Evolutionary conservation across 75 land plant genomes (phyloP).

Genomic region (Azolla pinnata): DNA sequence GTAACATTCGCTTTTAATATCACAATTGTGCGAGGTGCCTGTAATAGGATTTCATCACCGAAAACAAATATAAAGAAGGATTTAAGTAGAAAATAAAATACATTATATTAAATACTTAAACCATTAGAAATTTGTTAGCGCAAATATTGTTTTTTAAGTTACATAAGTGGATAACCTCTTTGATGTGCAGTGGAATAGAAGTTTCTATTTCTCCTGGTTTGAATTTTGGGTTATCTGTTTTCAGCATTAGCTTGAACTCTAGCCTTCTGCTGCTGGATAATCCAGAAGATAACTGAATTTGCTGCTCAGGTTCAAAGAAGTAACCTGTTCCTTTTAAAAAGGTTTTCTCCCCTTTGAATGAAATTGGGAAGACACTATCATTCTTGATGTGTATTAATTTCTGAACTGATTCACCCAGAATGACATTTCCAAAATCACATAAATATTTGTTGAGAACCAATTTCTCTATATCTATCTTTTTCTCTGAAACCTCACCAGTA

Average conservation of each 20-base stretch:
- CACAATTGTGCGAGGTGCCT: constrained; percentile 24
- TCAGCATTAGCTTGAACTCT: constrained; percentile 11
- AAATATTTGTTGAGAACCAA: constrained; percentile 11
- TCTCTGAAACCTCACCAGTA: background rate
- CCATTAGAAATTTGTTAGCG: background rate
- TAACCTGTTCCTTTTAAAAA: constrained; percentile 21
- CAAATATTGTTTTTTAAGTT: background rate
- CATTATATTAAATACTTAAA: no score
- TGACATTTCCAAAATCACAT: constrained; percentile 23
- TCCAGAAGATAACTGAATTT: constrained; percentile 8
- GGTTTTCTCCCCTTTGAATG: constrained; percentile 15
- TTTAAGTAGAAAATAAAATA: no score
- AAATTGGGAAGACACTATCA: constrained; percentile 12
- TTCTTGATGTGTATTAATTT: constrained; percentile 7
- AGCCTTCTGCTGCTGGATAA: background rate
- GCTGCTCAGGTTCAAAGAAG: constrained; percentile 18
- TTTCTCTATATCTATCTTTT: constrained; percentile 11
- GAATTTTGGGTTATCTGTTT: constrained; percentile 15
- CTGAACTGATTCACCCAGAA: constrained; percentile 18
- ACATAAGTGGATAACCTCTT: constrained; percentile 17
- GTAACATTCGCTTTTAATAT: constrained; percentile 25
- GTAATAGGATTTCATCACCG: background rate
- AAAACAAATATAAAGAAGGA: constrained; percentile 1
- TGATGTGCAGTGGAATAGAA: constrained; percentile 16
- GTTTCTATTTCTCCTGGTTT: constrained; percentile 9